Evolutionary conservation across 768 basidiomycete species (phyloP).

Genomic region (Heimioporus sp.): DNA sequence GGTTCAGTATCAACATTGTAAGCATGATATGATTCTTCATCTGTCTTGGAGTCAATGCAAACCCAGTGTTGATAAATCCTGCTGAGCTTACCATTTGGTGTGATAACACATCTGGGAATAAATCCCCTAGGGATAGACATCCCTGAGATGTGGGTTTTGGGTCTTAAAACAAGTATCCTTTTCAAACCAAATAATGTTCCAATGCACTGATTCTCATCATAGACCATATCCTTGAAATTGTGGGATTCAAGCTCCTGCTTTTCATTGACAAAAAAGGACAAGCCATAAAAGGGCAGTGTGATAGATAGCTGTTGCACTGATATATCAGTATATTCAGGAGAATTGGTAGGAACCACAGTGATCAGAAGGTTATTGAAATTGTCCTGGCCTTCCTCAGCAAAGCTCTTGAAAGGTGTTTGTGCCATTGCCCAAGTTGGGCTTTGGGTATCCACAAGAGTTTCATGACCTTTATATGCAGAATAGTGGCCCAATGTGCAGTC

Average conservation of each 20-base stretch:
- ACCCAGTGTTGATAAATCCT: no score
- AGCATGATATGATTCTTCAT: no score
- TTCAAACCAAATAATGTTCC: neutral
- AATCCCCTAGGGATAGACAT: neutral
- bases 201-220: neutral
- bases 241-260: neutral
- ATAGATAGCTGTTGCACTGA: neutral
- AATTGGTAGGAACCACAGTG: no score
- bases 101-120: neutral
- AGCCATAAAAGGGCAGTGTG: neutral
- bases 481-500: no score
- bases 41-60: no score
- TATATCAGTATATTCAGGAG: no score
- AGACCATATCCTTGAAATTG: no score
- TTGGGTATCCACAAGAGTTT: constrained; percentile 15
- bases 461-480: neutral
- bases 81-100: neutral
- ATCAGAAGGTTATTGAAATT: no score
- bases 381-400: no score
- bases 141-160: neutral
- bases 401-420: constrained; percentile 1
- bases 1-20: no score
- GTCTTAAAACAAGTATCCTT: neutral
- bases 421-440: constrained; percentile 22
- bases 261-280: neutral